Evolutionary conservation across 768 basidiomycete genomes (phyloP).

Genomic region (Termitomyces sp.): DNA sequence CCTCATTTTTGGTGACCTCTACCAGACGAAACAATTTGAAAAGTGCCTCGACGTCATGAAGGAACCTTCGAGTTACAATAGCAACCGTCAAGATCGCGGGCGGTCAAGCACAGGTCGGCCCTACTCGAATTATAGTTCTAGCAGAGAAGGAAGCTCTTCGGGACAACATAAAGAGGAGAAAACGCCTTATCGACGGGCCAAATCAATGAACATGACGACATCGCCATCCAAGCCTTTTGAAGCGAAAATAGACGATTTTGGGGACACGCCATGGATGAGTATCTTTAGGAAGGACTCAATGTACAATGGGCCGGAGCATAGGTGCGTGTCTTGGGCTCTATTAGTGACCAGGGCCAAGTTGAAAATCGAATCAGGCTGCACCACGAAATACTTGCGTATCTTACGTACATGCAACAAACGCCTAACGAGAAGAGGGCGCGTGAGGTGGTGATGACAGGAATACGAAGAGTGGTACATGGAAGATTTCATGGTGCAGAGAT

Average conservation of each 20-base stretch:
- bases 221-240: neutral
- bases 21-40: neutral
- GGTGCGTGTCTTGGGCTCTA: constrained; percentile 15
- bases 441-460: constrained; percentile 35
- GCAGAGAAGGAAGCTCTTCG: neutral
- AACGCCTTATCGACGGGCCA: neutral
- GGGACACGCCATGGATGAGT: constrained; percentile 15
- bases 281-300: constrained; percentile 6
- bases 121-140: neutral
- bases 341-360: neutral
- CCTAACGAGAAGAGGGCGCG: constrained; percentile 44
- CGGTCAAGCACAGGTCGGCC: constrained; percentile 1
- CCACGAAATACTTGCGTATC: constrained; percentile 56
- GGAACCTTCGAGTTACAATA: constrained; percentile 8
- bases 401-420: constrained; percentile 47
- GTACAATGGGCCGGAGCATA: constrained; percentile 20
- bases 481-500: constrained; percentile 42
- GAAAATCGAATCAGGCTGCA: constrained; percentile 40
- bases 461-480: constrained; percentile 38
- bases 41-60: constrained; percentile 7
- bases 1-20: neutral
- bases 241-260: neutral
- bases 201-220: neutral
- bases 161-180: neutral
- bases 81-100: constrained; percentile 9